A percentile compares a stretch with the other conserved stretches of the same genome.
These are phyloP conservation scores for Candida vartiovaarae DNA, from an alignment of 805 yeast species.

Conservation along the genomic window DNA sequence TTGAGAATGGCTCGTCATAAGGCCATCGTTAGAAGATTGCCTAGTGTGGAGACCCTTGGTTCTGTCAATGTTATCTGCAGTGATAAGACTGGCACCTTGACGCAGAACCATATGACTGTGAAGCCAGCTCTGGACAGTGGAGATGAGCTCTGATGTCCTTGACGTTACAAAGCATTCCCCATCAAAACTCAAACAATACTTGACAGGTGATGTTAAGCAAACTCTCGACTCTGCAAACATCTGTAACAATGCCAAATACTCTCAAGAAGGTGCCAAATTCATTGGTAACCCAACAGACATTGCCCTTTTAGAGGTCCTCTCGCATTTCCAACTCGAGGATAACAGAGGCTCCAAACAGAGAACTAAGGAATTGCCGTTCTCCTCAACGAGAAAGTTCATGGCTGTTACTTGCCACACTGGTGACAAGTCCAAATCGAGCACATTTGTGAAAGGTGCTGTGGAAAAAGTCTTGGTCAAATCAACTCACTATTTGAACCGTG, in stretches of 20 bases:
- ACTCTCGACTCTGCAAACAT: slow-evolving; percentile 61
- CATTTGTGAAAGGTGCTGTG: slow-evolving; percentile 85
- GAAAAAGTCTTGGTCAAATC: slow-evolving; percentile 65
- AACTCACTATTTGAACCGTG: slow-evolving; percentile 47
- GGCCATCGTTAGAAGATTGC: slow-evolving; percentile 90
- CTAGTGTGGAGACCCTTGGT: slow-evolving; percentile 92
- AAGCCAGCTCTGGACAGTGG: slow-evolving; percentile 76
- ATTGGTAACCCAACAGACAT: slow-evolving; percentile 95
- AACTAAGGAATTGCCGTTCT: slow-evolving; percentile 73
- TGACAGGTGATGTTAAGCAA: slow-evolving; percentile 48
- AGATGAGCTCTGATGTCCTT: slow-evolving; percentile 36
- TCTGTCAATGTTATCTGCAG: slow-evolving; percentile 91
- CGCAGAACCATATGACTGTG: slow-evolving; percentile 88
- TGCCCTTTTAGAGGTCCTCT: slow-evolving; percentile 73
- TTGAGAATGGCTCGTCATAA: slow-evolving; percentile 91
- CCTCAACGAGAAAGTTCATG: slow-evolving; percentile 82
- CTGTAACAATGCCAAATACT: slow-evolving; percentile 69
- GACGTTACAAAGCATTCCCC: slow-evolving; percentile 40
- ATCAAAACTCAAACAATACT: slow-evolving; percentile 32
- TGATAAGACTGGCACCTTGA: slow-evolving; percentile 86
- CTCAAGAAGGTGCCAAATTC: slow-evolving; percentile 59
- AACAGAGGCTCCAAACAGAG: slow-evolving; percentile 53
- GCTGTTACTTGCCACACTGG: slow-evolving; percentile 68
- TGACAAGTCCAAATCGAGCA: slow-evolving; percentile 44
- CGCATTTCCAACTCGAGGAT: slow-evolving; percentile 68